Evolutionary conservation across 495 filamentous ascomycete genomes (phyloP), one percentile per base, ranked within the genome.

Genomic region (Lepraria neglecta): DNA sequence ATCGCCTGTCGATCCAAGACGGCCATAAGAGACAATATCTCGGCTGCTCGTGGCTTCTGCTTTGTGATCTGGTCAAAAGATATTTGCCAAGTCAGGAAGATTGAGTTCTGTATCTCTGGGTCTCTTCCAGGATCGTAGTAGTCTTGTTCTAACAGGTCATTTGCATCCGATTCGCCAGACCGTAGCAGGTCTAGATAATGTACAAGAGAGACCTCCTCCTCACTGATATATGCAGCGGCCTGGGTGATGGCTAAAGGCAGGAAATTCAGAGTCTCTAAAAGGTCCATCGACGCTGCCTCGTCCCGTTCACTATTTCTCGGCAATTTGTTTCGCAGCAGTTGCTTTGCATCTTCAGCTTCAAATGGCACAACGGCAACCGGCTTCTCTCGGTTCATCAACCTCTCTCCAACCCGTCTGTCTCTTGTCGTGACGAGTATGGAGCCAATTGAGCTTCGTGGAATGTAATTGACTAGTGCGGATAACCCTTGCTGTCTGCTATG

Each of bases 1-100:
- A 78, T 76, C 21, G 66, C 69, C 63, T 74, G 69, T 54, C 69
- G 68, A 58, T 77, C 72, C 42, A 77, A 75, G 54, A 77, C 67
- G 46, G 71, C 71, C 70, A 77, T 78, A 0, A 77, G 61, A 5
- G 74, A 68, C 21, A 77, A 60, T 4, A 79, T 59, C 30, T 74
- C 62, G 0, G 70, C 66, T 1, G 76, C 70, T 21, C 69, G 65
- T 0, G 62, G 66, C 45, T 58, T 33, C 43, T 68, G 66, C 3
- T 67, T 59, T 0, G 51, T 46, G 14, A 81, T 75, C 17, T 76
- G 71, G 33, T 76, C 69, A 51, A 78, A 73, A 1, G 74, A 75
- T 21, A 74, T n/a, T n/a, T n/a, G n/a, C n/a, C n/a, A 35, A 5
- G 71, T 73, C 70, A 73, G 73, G 0, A 71, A 56, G 6, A 78